These are phyloP conservation scores for Globisporangium iwayamae DNA, from an alignment of 352 stramenopile species.

Conservation along the genomic window DNA sequence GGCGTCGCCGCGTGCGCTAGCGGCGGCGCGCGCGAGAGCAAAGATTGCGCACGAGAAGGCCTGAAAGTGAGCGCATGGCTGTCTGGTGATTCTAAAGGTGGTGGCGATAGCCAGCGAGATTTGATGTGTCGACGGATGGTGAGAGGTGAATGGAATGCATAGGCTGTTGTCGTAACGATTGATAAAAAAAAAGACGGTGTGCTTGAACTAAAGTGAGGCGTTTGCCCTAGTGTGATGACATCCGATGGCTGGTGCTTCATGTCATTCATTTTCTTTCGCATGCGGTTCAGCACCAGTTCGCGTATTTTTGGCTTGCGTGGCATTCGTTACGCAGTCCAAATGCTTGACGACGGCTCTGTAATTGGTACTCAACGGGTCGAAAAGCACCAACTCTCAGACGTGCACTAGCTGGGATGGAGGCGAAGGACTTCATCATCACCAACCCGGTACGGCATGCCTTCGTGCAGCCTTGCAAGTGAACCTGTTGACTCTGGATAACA, in stretches of 20 bases:
- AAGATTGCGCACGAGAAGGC: slow-evolving; percentile 26
- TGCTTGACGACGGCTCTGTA: too few species aligned
- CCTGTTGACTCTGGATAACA: neutral
- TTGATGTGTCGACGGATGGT: neutral
- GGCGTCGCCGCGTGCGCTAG: neutral
- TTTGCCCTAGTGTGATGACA: neutral
- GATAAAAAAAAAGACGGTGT: neutral
- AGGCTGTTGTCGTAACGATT: neutral
- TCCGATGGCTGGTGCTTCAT: neutral
- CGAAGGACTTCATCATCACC: slow-evolving; percentile 52
- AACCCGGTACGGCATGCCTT: slow-evolving; percentile 30
- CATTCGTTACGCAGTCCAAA: neutral
- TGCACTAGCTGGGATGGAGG: slow-evolving; percentile 33
- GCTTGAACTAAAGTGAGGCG: neutral
- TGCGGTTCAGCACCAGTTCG: neutral
- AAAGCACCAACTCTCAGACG: neutral
- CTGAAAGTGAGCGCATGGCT: neutral
- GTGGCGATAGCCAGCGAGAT: neutral
- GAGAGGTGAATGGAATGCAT: neutral
- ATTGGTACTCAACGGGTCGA: neutral
- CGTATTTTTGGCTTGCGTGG: neutral
- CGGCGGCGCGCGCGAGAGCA: neutral
- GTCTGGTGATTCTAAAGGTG: neutral
- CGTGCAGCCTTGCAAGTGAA: too few species aligned
- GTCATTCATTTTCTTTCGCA: neutral